Conservation (phyloP, 768 basidiomycete genomes). For the Boletus coccyginus region DNA sequence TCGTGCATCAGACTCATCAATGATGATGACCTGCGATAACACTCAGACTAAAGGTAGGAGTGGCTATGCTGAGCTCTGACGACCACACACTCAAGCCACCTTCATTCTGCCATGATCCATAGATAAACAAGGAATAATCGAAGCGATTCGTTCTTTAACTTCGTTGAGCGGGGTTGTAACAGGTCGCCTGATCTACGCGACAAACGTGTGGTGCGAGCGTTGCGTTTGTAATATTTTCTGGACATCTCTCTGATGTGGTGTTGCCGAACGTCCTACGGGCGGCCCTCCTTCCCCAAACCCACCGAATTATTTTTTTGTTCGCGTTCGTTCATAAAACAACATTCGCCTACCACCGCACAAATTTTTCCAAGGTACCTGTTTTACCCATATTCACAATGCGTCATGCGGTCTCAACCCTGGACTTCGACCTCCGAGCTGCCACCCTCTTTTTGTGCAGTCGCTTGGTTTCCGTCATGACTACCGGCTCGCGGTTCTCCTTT, state of each 20-base stretch:
- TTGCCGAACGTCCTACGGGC: background rate
- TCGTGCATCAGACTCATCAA: conserved; percentile 27
- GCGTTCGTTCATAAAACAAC: background rate
- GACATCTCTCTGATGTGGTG: conserved; percentile 11
- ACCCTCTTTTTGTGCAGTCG: conserved; percentile 7
- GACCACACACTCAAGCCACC: conserved; percentile 11
- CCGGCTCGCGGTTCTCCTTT: background rate
- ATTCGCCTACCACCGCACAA: background rate
- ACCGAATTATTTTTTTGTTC: conserved; percentile 1
- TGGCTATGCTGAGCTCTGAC: conserved; percentile 17
- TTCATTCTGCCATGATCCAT: conserved; percentile 13
- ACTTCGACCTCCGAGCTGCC: background rate
- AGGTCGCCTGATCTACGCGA: conserved; percentile 10
- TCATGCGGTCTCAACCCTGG: background rate
- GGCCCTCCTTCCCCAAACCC: background rate
- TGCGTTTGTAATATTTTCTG: conserved; percentile 9
- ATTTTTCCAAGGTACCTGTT: background rate
- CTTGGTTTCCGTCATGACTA: background rate
- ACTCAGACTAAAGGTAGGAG: conserved; percentile 15
- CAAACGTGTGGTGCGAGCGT: conserved; percentile 15
- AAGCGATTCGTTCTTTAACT: conserved; percentile 1
- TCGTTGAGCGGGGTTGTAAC: conserved; percentile 6
- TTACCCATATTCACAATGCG: background rate
- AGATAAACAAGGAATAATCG: conserved; percentile 9
- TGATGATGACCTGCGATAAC: conserved; percentile 14